phyloP scores from a whole-genome alignment of 805 yeast species.

The Nakazawaea ishiwadae region DNA sequence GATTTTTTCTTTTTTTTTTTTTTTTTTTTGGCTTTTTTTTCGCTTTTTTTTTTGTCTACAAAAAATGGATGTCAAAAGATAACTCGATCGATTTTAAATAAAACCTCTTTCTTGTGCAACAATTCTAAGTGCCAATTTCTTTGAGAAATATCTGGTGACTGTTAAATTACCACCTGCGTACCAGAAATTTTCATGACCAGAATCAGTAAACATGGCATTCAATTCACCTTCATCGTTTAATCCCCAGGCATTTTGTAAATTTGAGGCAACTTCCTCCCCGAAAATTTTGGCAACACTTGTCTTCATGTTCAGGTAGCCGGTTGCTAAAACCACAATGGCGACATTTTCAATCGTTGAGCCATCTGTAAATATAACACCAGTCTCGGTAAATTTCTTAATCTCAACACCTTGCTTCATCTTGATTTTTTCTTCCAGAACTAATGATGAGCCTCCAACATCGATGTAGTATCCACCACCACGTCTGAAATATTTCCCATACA shows the following conservation, averaged over 20 bases:
- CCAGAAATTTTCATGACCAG: conserved; percentile 37
- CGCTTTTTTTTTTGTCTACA: no score
- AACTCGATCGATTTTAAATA: no score
- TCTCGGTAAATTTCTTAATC: conserved; percentile 30
- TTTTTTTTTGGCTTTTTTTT: no score
- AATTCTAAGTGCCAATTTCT: conserved; percentile 35
- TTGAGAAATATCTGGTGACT: conserved; percentile 32
- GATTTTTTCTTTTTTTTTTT: no score
- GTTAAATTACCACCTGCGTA: conserved; percentile 39
- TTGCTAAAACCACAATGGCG: conserved; percentile 38
- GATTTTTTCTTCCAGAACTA: conserved; percentile 34
- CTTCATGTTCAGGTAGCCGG: conserved; percentile 39
- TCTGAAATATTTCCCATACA: conserved; percentile 33
- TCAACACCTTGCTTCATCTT: conserved; percentile 30
- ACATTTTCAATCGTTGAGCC: conserved; percentile 30
- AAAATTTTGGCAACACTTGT: conserved; percentile 34
- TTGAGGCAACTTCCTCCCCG: conserved; percentile 31
- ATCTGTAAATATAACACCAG: conserved; percentile 34
- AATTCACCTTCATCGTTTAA: conserved; percentile 40
- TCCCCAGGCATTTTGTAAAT: conserved; percentile 36
- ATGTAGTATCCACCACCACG: conserved; percentile 44
- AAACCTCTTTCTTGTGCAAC: conserved; percentile 24
- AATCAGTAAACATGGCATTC: conserved; percentile 31
- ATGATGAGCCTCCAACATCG: conserved; percentile 39
- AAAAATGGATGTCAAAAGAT: no score